These are phyloP conservation scores for Dentipellis sp. DNA, from an alignment of 768 basidiomycete species.

Conservation along the genomic window DNA sequence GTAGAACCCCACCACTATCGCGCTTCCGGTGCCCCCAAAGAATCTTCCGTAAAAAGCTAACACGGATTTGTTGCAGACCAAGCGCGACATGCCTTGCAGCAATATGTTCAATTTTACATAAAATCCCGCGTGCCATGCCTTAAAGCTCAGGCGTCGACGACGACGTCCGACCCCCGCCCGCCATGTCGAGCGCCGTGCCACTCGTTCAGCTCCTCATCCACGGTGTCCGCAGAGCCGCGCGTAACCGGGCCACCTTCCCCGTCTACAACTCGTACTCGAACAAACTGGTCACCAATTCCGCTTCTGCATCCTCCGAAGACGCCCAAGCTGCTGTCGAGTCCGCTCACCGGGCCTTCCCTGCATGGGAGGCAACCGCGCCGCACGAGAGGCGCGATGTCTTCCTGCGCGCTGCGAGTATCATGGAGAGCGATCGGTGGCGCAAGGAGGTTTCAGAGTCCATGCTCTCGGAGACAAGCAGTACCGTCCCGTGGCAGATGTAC, in stretches of 20 bases:
- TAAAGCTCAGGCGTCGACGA: too few relatives aligned
- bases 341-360: neutral
- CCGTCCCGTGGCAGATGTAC: conserved; percentile 4
- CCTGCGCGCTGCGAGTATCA: neutral
- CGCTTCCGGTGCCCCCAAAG: too few relatives aligned
- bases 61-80: too few relatives aligned
- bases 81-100: too few relatives aligned
- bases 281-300: conserved; percentile 32
- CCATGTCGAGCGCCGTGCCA: neutral
- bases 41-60: too few relatives aligned
- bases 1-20: too few relatives aligned
- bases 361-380: neutral
- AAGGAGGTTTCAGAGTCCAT: neutral
- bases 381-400: neutral
- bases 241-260: conserved; percentile 31
- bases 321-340: conserved; percentile 1
- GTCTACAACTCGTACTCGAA: conserved; percentile 34
- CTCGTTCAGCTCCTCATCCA: conserved; percentile 28
- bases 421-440: neutral
- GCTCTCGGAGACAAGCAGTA: neutral
- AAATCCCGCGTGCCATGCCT: too few relatives aligned
- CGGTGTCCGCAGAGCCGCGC: conserved; percentile 27
- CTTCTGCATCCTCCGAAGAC: conserved; percentile 30
- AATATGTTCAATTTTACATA: too few relatives aligned
- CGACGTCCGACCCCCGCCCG: too few relatives aligned